Percentiles rank a stretch among this genome's conserved stretches.
These are phyloP conservation scores for Nymphaea thermarum DNA, from an alignment of 164 flowering plant genomes.

Conservation along the genomic window DNA sequence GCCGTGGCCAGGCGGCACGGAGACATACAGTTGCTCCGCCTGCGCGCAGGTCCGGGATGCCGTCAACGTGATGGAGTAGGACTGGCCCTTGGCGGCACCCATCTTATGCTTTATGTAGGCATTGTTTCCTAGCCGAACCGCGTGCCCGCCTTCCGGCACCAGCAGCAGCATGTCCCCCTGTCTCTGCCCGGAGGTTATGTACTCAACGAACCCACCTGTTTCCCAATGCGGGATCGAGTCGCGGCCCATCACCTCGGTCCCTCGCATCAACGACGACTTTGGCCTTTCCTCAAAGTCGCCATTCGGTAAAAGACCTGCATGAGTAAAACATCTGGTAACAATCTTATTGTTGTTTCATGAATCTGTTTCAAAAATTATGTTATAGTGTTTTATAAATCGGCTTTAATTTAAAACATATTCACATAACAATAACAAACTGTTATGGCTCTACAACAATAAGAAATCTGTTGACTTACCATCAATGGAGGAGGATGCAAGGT, in stretches of 20 bases:
- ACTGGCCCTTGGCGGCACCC: slow-evolving; percentile 26
- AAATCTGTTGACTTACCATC: too few relatives aligned
- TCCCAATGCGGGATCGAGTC: slow-evolving; percentile 65
- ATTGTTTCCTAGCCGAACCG: slow-evolving; percentile 76
- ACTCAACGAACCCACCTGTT: slow-evolving; percentile 59
- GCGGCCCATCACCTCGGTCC: slow-evolving; percentile 34
- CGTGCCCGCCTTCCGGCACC: slow-evolving; percentile 71
- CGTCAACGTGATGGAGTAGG: slow-evolving; percentile 56
- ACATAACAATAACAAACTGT: too few relatives aligned
- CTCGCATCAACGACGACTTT: slow-evolving; percentile 42
- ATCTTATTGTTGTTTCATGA: too few relatives aligned
- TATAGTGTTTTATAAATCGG: too few relatives aligned
- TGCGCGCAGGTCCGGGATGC: slow-evolving; percentile 75
- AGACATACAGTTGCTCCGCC: slow-evolving; percentile 44
- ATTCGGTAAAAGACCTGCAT: slow-evolving; percentile 60
- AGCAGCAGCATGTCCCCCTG: slow-evolving; percentile 83
- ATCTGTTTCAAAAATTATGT: too few relatives aligned
- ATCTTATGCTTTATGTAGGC: slow-evolving; percentile 54
- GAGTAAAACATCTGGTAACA: background rate
- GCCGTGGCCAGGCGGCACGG: slow-evolving; percentile 35
- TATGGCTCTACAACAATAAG: too few relatives aligned
- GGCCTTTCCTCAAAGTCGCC: slow-evolving; percentile 81
- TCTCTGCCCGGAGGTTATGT: slow-evolving; percentile 67
- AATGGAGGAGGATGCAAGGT: too few relatives aligned
- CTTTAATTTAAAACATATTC: too few relatives aligned